Percentiles rank a stretch among this genome's conserved stretches.
These are phyloP conservation scores for Mucor saturninus DNA, from an alignment of 371 early-diverging fungal species.

Conservation along the genomic window DNA sequence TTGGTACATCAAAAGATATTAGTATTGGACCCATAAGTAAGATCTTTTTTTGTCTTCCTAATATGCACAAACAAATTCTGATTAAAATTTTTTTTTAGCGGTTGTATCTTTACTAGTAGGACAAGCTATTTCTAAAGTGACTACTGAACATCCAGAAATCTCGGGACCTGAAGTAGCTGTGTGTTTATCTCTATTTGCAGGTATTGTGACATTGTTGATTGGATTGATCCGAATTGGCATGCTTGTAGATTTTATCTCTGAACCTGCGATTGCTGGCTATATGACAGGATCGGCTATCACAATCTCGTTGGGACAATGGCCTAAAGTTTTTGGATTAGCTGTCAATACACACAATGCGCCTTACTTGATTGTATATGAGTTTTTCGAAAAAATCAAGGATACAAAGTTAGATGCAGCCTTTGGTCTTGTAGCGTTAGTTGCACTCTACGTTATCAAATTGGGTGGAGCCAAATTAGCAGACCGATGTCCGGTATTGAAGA, in stretches of 20 bases:
- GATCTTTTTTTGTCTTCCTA: not conserved
- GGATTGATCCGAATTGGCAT: constrained; percentile 80
- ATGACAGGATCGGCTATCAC: constrained; percentile 76
- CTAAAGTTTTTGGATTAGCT: constrained; percentile 75
- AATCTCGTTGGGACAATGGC: constrained; percentile 75
- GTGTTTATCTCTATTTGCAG: constrained; percentile 59
- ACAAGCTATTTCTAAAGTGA: constrained; percentile 57
- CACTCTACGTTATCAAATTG: constrained; percentile 48
- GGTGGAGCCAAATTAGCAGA: constrained; percentile 34
- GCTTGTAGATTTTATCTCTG: constrained; percentile 86
- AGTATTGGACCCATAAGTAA: constrained; percentile 80
- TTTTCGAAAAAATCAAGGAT: constrained; percentile 38
- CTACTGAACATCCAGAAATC: constrained; percentile 24
- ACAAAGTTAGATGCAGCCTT: constrained; percentile 55
- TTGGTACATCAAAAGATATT: constrained; percentile 85
- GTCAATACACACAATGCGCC: constrained; percentile 60
- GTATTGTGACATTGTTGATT: constrained; percentile 62
- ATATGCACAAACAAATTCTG: not conserved
- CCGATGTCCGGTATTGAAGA: constrained; percentile 32
- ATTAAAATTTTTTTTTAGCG: constrained; percentile 42
- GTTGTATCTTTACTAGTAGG: constrained; percentile 80
- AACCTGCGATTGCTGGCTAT: constrained; percentile 73
- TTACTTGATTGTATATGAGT: constrained; percentile 55
- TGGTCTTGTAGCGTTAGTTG: constrained; percentile 45
- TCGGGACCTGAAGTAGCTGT: constrained; percentile 55